phyloP scores from a whole-genome alignment of 257 asterid species.

The Verbascum thapsus region DNA sequence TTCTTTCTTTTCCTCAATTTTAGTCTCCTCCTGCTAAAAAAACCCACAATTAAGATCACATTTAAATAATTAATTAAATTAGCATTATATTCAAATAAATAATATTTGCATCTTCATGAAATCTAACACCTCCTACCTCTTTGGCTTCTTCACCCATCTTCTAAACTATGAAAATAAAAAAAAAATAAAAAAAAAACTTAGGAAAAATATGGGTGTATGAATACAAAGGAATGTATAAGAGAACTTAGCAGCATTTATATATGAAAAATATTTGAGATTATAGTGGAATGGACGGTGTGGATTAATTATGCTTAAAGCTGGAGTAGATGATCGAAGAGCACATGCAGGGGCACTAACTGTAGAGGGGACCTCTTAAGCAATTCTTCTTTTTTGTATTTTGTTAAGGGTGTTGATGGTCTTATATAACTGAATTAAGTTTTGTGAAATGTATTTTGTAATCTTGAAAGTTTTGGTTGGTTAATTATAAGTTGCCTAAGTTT shows the following conservation, averaged over 20 bases:
- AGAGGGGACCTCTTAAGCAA: conserved; percentile 15
- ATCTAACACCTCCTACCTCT: conserved; percentile 35
- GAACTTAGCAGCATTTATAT: conserved; percentile 29
- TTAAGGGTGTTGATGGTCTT: no score
- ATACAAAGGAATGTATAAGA: not conserved
- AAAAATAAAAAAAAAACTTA: no score
- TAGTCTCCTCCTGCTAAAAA: conserved; percentile 30
- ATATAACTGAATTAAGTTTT: no score
- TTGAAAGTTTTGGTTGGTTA: no score
- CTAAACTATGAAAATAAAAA: not conserved
- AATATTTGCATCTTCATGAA: not conserved
- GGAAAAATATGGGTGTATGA: not conserved
- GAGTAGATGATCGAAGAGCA: conserved; percentile 49
- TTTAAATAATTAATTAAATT: no score
- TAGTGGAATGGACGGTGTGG: conserved; percentile 46
- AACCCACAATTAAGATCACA: not conserved
- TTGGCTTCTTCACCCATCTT: conserved; percentile 53
- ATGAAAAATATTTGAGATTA: conserved; percentile 4
- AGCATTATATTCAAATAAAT: not conserved
- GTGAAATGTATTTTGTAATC: no score
- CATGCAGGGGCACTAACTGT: conserved; percentile 53
- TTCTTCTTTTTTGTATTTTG: not conserved
- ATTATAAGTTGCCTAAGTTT: no score
- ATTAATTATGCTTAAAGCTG: conserved; percentile 38
- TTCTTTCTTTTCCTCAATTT: conserved; percentile 34